Evolutionary conservation across 2,329 filamentous ascomycete genomes (phyloP).

Genomic region (Scortechinia acanthostroma): DNA sequence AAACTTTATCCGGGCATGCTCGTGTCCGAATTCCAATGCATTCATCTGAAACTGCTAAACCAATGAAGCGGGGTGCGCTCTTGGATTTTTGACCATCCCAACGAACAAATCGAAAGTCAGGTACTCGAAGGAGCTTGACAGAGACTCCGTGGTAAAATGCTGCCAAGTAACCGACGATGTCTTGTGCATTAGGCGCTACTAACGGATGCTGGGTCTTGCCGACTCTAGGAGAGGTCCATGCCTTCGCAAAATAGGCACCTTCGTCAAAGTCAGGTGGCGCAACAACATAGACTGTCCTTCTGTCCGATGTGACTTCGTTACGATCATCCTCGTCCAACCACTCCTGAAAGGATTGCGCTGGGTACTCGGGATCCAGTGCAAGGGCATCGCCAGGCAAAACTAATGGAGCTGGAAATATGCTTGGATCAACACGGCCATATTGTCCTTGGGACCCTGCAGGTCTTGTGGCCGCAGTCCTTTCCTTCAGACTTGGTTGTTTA

Average conservation of each 20-base stretch:
- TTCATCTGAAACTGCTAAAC: slow-evolving; percentile 16
- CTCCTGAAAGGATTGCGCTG: slow-evolving; percentile 27
- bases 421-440: no score
- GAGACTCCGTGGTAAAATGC: neutral
- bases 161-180: neutral
- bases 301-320: slow-evolving; percentile 25
- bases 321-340: slow-evolving; percentile 29
- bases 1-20: neutral
- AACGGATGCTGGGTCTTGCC: no score
- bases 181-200: neutral
- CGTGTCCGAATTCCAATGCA: slow-evolving; percentile 21
- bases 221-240: no score
- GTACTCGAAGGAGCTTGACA: neutral
- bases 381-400: slow-evolving; percentile 40
- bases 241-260: neutral
- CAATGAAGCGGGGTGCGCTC: neutral
- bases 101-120: neutral
- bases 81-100: neutral
- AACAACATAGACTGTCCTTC: neutral
- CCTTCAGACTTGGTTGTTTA: no score
- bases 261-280: neutral
- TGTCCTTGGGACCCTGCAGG: no score
- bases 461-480: no score
- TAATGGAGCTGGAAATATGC: slow-evolving; percentile 38
- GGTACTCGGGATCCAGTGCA: slow-evolving; percentile 28